A percentile compares a stretch with the other conserved stretches of the same genome.
Evolutionary conservation across 75 land plant species (phyloP).

Genomic region (Selaginella moellendorffii): DNA sequence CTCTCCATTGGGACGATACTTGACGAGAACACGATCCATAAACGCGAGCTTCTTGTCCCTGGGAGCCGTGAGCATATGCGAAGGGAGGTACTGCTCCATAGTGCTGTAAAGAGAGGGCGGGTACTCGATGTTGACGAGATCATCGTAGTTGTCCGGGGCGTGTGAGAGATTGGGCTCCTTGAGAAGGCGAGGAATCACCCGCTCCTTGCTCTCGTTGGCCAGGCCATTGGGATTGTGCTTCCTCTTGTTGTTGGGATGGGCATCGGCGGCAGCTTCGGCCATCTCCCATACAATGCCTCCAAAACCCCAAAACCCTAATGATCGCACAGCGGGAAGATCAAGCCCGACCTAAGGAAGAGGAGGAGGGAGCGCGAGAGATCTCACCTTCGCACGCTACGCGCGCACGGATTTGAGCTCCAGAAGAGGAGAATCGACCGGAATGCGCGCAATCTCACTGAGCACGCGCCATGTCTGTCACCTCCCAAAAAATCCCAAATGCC

Average conservation of each 20-base stretch:
- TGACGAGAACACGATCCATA: conserved; percentile 39
- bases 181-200: conserved; percentile 32
- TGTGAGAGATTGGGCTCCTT: conserved; percentile 49
- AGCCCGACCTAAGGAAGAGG: too few relatives aligned
- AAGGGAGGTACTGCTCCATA: conserved; percentile 66
- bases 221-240: background rate
- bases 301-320: too few relatives aligned
- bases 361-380: too few relatives aligned
- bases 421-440: too few relatives aligned
- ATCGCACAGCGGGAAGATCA: too few relatives aligned
- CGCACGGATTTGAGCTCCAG: too few relatives aligned
- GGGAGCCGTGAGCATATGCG: conserved; percentile 28
- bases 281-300: too few relatives aligned
- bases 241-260: background rate
- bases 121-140: conserved; percentile 45
- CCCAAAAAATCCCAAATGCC: too few relatives aligned
- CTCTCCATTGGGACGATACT: conserved; percentile 63
- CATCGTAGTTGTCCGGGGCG: conserved; percentile 61
- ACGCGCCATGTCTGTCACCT: too few relatives aligned
- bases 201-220: conserved; percentile 1
- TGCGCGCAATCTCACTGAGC: too few relatives aligned
- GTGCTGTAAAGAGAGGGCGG: conserved; percentile 57
- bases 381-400: too few relatives aligned
- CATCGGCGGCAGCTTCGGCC: too few relatives aligned
- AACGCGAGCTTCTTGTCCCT: conserved; percentile 46